Evolutionary conservation across 176 grass and related monocot genomes (phyloP).

Genomic region (Bromus sterilis): DNA sequence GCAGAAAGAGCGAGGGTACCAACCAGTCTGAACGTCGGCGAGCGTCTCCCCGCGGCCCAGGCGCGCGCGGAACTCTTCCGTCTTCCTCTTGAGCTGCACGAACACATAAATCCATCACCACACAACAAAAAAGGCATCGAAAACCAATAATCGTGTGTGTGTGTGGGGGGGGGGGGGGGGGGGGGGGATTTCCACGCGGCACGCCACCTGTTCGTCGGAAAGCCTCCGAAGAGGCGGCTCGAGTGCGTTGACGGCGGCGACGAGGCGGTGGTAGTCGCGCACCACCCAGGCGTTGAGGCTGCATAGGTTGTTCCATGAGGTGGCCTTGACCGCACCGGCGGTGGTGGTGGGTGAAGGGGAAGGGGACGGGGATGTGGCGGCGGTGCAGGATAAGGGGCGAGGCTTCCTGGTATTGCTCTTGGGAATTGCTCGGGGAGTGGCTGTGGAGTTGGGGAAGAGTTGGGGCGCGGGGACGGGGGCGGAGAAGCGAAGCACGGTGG

Average conservation of each 20-base stretch:
- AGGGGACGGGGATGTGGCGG: not conserved
- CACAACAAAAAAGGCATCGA: not conserved
- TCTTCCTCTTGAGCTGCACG: slow-evolving; percentile 68
- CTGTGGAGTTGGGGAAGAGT: not conserved
- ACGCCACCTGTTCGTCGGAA: slow-evolving; percentile 73
- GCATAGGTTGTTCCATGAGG: slow-evolving; percentile 60
- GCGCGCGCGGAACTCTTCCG: slow-evolving; percentile 56
- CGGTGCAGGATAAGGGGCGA: slow-evolving; percentile 4
- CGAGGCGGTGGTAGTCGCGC: slow-evolving; percentile 70
- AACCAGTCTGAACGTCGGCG: slow-evolving; percentile 76
- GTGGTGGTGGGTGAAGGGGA: not conserved
- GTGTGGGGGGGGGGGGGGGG: no score
- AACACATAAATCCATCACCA: not conserved
- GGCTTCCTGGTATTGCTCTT: not conserved
- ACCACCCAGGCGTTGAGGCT: slow-evolving; percentile 90
- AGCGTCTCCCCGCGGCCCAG: slow-evolving; percentile 67
- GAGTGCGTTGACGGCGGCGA: slow-evolving; percentile 50
- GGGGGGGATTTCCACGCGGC: not conserved
- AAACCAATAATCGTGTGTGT: not conserved
- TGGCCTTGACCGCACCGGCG: not conserved
- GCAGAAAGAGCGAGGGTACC: slow-evolving; percentile 7
- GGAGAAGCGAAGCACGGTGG: not conserved
- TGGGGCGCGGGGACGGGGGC: not conserved
- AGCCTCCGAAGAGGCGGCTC: slow-evolving; percentile 60
- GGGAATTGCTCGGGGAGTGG: not conserved